Conservation (phyloP, 2,329 filamentous ascomycete species). For the Rosellinia necatrix region DNA sequence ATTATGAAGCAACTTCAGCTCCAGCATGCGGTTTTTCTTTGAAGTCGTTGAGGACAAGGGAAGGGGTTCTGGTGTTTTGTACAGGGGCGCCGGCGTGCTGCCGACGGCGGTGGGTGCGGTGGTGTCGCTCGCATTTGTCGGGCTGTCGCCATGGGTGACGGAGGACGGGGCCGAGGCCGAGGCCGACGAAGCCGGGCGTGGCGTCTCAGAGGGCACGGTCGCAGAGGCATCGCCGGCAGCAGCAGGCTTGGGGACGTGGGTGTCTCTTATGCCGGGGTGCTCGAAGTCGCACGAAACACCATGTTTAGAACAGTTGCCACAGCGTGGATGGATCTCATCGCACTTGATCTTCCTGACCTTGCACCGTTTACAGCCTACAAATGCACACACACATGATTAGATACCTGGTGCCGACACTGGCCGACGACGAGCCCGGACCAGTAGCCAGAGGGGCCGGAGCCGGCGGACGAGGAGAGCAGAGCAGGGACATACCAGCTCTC, state of each 20-base stretch:
- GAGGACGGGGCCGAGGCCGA: slow-evolving; percentile 33
- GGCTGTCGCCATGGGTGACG: slow-evolving; percentile 37
- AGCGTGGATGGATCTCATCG: slow-evolving; percentile 68
- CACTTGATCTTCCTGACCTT: slow-evolving; percentile 75
- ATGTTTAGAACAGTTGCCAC: slow-evolving; percentile 70
- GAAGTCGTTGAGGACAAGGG: slow-evolving; percentile 45
- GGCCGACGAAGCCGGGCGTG: slow-evolving; percentile 36
- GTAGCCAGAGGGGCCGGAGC: neutral
- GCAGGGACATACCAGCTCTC: slow-evolving; percentile 51
- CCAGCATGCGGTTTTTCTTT: slow-evolving; percentile 54
- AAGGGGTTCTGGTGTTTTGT: slow-evolving; percentile 42
- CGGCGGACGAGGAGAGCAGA: neutral
- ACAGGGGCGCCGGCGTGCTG: slow-evolving; percentile 43
- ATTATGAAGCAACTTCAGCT: slow-evolving; percentile 67
- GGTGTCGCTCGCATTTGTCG: slow-evolving; percentile 34
- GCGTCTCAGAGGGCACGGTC: slow-evolving; percentile 35
- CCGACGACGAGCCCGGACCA: too few species aligned
- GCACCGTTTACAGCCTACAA: slow-evolving; percentile 61
- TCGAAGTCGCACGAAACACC: slow-evolving; percentile 70
- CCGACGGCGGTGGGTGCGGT: slow-evolving; percentile 33
- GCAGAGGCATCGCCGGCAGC: neutral
- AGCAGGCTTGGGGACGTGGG: slow-evolving; percentile 42
- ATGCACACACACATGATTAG: neutral
- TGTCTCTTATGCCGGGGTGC: slow-evolving; percentile 52
- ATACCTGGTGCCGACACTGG: neutral